Conservation (phyloP, 257 asterid genomes). For the Solanum chilense region DNA sequence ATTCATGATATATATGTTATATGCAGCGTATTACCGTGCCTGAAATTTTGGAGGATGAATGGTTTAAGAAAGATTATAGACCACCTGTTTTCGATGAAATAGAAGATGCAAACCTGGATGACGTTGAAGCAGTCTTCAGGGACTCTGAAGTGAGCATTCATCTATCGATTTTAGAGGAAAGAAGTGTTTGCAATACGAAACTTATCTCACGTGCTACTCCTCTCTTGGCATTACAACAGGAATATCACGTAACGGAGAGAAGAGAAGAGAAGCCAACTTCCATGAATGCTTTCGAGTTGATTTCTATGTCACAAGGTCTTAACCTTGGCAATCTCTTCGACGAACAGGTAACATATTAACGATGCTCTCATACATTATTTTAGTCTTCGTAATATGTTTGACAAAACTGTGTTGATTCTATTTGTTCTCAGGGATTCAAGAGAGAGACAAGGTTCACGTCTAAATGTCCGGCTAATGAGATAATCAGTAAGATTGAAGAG, state of each 20-base stretch:
- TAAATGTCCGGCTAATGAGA: conserved; percentile 65
- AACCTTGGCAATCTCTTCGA: conserved; percentile 80
- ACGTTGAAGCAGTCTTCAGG: conserved; percentile 89
- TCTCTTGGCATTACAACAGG: conserved; percentile 23
- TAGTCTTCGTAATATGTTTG: neutral
- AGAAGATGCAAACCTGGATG: conserved; percentile 72
- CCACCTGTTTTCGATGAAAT: conserved; percentile 71
- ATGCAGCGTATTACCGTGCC: conserved; percentile 68
- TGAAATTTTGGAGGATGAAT: conserved; percentile 64
- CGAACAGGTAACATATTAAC: conserved; percentile 40
- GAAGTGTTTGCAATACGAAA: neutral
- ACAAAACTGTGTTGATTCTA: conserved; percentile 17
- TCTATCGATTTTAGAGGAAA: neutral
- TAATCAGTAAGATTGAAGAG: conserved; percentile 64
- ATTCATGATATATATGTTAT: neutral
- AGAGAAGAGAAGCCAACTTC: conserved; percentile 65
- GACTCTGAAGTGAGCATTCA: conserved; percentile 58
- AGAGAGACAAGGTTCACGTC: conserved; percentile 92
- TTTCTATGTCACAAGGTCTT: conserved; percentile 90
- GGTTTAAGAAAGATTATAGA: conserved; percentile 84
- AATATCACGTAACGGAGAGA: conserved; percentile 71
- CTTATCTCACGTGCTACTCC: neutral
- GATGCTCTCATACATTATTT: neutral
- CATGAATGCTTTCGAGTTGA: conserved; percentile 93
- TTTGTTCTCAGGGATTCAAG: conserved; percentile 60